Base-by-base conservation (phyloP, 495 filamentous ascomycete species). In the Hypoxylon perforatum region DNA sequence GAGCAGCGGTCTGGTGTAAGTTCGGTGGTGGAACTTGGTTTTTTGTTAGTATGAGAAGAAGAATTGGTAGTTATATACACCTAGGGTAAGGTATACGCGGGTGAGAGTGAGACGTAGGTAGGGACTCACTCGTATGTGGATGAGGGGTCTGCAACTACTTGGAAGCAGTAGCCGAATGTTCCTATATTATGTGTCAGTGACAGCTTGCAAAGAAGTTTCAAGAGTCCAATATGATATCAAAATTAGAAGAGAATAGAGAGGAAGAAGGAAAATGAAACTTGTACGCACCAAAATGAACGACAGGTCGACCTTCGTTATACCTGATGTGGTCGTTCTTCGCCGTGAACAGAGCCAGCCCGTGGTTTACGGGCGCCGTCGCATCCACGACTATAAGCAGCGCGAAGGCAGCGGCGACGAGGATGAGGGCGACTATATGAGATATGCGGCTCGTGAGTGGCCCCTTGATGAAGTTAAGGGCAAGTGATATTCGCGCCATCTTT, bases 81-180 rank as follows among this genome's bases (percentile, higher is more conserved):
- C n/a, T n/a, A n/a, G n/a, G n/a, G n/a, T n/a, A n/a, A n/a, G n/a
- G n/a, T n/a, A n/a, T n/a, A n/a, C n/a, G n/a, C n/a, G n/a, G n/a
- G n/a, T n/a, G n/a, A n/a, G n/a, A n/a, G n/a, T n/a, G n/a, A n/a
- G n/a, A n/a, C n/a, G n/a, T n/a, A n/a, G n/a, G n/a, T n/a, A n/a
- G n/a, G n/a, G n/a, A n/a, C n/a, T n/a, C n/a, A n/a, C n/a, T n/a
- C n/a, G n/a, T n/a, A n/a, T n/a, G n/a, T 41, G 9, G 38, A 41
- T 3, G 38, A 41, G 38, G 15, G 14, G n/a, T 6, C 4, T 3
- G 38, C 1, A 35, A 41, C 6, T 33, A 54, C 25, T 18, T 54
- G 50, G 1, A 39, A 9, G 35, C 50, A 54, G 35, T 54, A 54
- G 50, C 50, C 50, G 19, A 39, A 54, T 4, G 50, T 54, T 4